Base-by-base conservation (phyloP, 805 yeast genomes). In the Ogataea dorogensis region DNA sequence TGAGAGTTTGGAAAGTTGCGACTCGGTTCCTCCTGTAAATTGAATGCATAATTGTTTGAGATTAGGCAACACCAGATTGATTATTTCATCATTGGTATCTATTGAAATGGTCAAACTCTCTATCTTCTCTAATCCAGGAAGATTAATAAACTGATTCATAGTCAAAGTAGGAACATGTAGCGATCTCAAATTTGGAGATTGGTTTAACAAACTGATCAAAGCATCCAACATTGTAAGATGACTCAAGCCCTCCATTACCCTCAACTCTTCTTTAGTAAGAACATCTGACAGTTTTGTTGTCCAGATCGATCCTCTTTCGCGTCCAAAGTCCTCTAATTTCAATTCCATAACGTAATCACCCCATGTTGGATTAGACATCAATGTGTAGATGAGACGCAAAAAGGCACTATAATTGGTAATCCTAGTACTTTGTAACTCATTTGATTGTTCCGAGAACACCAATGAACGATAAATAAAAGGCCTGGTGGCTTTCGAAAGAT, bases 1-100 rank as follows among this genome's bases (percentile, higher is more conserved):
- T 3, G 51, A 33, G 2, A 56, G 18, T 18, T 29, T 22, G 2
- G 22, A 16, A 8, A 57, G 28, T n/a, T 38, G 25, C 1, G 16
- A 5, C 9, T 53, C 59, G 5, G 58, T 42, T 12, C 40, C 40
- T 20, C 36, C 49, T 37, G 47, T 53, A 24, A 51, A 56, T 14
- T 44, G 47, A 8, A 56, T 13, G 7, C 44, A 40, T 7, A 56
- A 30, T 5, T 24, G 36, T 15, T 39, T 35, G 14, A 47, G 18
- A 5, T 33, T 23, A 17, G 6, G 24, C 22, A 49, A 22, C 5
- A 15, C 7, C 33, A 34, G 10, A 17, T 24, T 24, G 5, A 12
- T 7, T 11, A 36, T 25, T 5, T 5, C 12, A 44, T 43, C 43
- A 10, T 24, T 23, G 8, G 24, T 10, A 5, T 23, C 24, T 20